Conservation (phyloP, 345 rosid species). For the Ailanthus altissimus region DNA sequence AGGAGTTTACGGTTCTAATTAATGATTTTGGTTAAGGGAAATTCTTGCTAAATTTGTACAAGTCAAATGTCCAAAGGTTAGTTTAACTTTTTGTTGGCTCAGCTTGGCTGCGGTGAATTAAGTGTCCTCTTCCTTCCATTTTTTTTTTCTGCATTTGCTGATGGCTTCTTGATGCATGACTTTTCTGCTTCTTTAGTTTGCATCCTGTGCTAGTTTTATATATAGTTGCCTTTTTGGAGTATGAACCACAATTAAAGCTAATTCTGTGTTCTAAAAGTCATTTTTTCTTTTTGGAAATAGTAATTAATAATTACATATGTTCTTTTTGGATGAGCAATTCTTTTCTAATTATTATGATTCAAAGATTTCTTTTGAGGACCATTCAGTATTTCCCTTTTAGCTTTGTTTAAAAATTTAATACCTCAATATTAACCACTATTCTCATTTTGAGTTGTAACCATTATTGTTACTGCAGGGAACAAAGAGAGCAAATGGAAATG, state of each 20-base stretch:
- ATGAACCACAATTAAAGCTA: not conserved
- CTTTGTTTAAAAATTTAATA: not conserved
- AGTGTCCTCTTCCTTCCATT: not conserved
- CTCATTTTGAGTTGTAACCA: not conserved
- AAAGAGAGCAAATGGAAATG: slow-evolving; percentile 31
- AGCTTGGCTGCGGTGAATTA: not conserved
- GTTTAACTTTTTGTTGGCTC: not conserved
- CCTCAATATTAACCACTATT: not conserved
- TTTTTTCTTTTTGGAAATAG: not conserved
- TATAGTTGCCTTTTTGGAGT: not conserved
- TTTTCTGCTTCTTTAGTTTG: not conserved
- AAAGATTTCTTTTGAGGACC: not conserved
- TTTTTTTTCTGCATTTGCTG: not conserved
- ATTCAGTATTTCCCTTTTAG: not conserved
- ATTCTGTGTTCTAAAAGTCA: too few relatives aligned
- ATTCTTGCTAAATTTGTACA: not conserved
- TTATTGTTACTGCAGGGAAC: not conserved
- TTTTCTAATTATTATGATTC: not conserved
- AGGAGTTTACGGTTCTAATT: not conserved
- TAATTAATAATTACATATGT: not conserved
- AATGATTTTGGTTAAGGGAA: not conserved
- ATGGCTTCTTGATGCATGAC: not conserved
- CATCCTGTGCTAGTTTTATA: not conserved
- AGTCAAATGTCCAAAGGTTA: not conserved
- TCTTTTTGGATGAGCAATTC: not conserved